A percentile compares a stretch with the other conserved stretches of the same genome.
Conservation (phyloP, 495 filamentous ascomycete genomes). For the Hypoxylon cercidicola region DNA sequence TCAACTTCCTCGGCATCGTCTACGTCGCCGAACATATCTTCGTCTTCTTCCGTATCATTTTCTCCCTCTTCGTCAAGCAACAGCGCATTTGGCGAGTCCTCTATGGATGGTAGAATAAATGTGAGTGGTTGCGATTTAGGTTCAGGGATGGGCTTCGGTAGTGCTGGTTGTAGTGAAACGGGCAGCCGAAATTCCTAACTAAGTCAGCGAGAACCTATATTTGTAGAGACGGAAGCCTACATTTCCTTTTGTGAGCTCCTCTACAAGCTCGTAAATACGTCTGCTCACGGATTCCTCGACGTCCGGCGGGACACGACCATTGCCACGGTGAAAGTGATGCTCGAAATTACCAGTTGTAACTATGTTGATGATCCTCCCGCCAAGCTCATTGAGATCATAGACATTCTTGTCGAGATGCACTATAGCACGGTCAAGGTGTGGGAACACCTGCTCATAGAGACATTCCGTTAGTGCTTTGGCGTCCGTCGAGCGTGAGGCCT, state of each 20-base stretch:
- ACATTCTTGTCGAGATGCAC: constrained; percentile 23
- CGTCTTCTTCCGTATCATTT: constrained; percentile 3
- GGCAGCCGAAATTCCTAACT: constrained; percentile 27
- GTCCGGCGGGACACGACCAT: constrained; percentile 28
- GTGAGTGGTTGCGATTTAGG: background rate
- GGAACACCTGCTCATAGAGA: constrained; percentile 49
- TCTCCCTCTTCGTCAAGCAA: background rate
- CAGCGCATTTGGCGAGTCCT: background rate
- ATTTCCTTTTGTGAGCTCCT: constrained; percentile 20
- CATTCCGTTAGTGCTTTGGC: constrained; percentile 39
- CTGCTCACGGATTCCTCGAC: constrained; percentile 24
- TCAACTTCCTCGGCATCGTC: background rate
- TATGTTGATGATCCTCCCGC: constrained; percentile 33
- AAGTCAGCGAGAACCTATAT: constrained; percentile 5
- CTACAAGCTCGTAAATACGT: constrained; percentile 32
- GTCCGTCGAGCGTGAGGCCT: constrained; percentile 9
- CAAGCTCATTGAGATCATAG: constrained; percentile 43
- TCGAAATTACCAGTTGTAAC: constrained; percentile 39
- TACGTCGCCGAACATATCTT: background rate
- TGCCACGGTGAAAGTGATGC: constrained; percentile 28
- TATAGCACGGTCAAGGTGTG: constrained; percentile 45
- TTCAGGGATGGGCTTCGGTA: background rate
- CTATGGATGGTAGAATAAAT: constrained; percentile 24
- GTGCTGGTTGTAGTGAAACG: background rate
- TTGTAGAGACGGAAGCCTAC: constrained; percentile 16